Evolutionary conservation across 768 basidiomycete genomes (phyloP), one percentile per base, ranked within the genome.

Genomic region (Russula compacta): DNA sequence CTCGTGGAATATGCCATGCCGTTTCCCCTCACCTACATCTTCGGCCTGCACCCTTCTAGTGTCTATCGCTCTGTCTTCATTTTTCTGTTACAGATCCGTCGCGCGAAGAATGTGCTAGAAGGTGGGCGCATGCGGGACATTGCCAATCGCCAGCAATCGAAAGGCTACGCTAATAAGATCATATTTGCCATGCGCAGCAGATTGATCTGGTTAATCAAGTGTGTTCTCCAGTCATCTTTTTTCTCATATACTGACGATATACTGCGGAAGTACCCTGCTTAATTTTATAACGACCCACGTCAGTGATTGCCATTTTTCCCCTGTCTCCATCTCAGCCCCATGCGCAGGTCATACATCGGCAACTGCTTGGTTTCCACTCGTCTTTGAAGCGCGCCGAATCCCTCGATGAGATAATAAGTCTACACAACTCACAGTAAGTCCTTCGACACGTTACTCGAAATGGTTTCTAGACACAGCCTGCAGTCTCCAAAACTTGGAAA

Each of bases 151-250:
- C 60, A 19, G 38, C 24, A 56, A 71, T 67, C 68, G 65, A 17
- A 69, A 74, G 36, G 71, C 39, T 74, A 73, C 21, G 83, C 84
- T 55, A 59, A 86, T 67, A 91, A 89, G 72, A 77, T 78, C 14
- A 84, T 92, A 66, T 89, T 89, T 69, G 86, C 86, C 0, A 81
- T 90, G 78, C 74, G 89, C 63, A 83, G 84, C 65, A 83, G 85
- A 58, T 67, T 93, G 60, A 86, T 86, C 59, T 93, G 91, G 91
- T 88, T 92, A 66, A 79, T 88, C 70, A 90, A 88, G 90, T 91
- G 68, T 67, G 86, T 78, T n/a, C 9, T 10, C 29, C 11, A 17
- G 11, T 51, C 48, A 7, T 38, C 29, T 33, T 15, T 7, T 17
- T 40, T 56, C 56, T 12, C 19, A 51, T 11, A 12, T 17, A 7